phyloP scores from a whole-genome alignment of 2,329 filamentous ascomycete species.

The Zasmidium angulare region DNA sequence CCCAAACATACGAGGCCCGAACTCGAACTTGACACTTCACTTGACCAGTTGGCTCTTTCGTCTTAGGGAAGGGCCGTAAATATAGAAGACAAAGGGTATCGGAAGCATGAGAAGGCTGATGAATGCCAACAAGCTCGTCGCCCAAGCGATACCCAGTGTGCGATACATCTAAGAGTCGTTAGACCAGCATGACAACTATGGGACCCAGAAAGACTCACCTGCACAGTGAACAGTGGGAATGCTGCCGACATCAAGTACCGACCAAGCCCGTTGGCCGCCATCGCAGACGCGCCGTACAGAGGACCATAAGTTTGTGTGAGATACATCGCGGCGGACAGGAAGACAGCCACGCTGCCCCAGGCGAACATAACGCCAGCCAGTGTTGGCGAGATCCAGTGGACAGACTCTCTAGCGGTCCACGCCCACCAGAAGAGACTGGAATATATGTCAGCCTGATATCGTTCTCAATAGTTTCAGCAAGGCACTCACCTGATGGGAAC shows the following conservation, averaged over 20 bases:
- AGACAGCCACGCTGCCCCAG: constrained; percentile 23
- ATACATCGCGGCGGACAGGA: constrained; percentile 37
- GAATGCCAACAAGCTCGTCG: constrained; percentile 40
- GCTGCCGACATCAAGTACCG: constrained; percentile 35
- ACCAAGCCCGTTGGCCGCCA: constrained; percentile 24
- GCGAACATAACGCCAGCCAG: constrained; percentile 21
- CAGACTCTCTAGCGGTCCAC: constrained; percentile 27
- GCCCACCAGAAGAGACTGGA: constrained; percentile 33
- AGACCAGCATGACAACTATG: constrained; percentile 23
- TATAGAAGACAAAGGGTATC: constrained; percentile 19
- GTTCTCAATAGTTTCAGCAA: no score
- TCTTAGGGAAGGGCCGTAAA: background rate
- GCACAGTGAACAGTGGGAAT: constrained; percentile 41
- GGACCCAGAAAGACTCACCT: constrained; percentile 15
- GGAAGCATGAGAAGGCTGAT: constrained; percentile 30
- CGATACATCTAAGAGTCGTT: constrained; percentile 40
- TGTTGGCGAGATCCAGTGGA: constrained; percentile 41
- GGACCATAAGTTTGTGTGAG: constrained; percentile 42
- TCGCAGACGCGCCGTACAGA: constrained; percentile 37
- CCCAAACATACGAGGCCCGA: no score
- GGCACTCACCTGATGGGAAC: constrained; percentile 20
- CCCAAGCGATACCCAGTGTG: constrained; percentile 40
- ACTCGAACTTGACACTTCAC: no score
- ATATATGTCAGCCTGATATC: no score
- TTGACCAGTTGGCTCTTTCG: background rate